Evolutionary conservation across 495 filamentous ascomycete genomes (phyloP), one percentile per base, ranked within the genome.

Genomic region (Friedmanniomyces endolithicus): DNA sequence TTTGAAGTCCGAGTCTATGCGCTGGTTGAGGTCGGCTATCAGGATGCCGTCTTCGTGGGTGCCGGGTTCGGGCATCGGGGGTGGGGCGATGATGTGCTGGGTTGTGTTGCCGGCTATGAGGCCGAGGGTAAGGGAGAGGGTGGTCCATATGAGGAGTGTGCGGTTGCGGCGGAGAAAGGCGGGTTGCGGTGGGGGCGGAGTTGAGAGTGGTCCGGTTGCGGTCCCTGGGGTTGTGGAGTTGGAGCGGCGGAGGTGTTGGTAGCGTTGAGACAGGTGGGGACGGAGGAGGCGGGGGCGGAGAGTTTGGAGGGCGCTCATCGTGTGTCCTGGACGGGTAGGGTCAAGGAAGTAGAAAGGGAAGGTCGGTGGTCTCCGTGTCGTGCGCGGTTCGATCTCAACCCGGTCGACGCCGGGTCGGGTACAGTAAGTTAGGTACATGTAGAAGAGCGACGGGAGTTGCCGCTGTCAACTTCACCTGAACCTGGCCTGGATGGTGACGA

Each of bases 1-100:
- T 35, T 67, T 57, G 54, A 64, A 59, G 16, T 68, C 55, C n/a
- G 48, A 43, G 37, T 70, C 68, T 31, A 66, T 58, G 33, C 65
- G 60, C 14, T 50, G 22, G 27, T 61, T 57, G 0, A 67, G 59
- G 40, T 58, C 57, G 9, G 55, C 59, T 17, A 68, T 35, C 2
- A 62, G 46, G 11, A 64, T 44, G 44, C 50, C 19, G 49, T 70
- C 68, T 54, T 64, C 65, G n/a, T 31, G 50, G 6, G 59, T 58
- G 14, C 64, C 66, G 14, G 60, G 56, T 22, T 52, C 41, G 1
- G 64, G 66, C 6, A 63, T 52, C 11, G 67, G 53, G 1, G 58
- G 59, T 0, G 67, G 67, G 14, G 58, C 52, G 35, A 60, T 51
- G 35, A 53, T 58, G 34, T 65, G 52, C 12, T 31, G 27, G n/a